phyloP scores from a whole-genome alignment of 306 rosid genomes.

The Geum urbanum region DNA sequence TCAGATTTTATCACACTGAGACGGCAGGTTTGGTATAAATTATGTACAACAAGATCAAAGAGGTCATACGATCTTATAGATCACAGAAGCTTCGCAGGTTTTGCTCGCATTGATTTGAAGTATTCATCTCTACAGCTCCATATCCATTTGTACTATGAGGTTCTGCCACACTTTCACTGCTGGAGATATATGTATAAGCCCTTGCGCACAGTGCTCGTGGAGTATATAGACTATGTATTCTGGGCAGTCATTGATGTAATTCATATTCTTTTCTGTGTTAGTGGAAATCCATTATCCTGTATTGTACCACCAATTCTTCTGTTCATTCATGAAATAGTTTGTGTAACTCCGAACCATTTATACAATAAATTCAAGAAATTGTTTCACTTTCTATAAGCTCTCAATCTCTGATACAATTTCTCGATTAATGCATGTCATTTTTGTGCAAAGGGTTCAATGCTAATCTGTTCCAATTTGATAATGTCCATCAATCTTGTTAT shows the following conservation, averaged over 20 bases:
- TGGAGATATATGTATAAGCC: conserved; percentile 9
- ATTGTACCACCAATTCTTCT: background rate
- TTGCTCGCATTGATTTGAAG: background rate
- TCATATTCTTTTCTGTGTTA: background rate
- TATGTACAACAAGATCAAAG: background rate
- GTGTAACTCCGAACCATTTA: background rate
- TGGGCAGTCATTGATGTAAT: conserved; percentile 10
- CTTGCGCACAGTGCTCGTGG: background rate
- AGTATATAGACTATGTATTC: background rate
- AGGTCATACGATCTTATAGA: background rate
- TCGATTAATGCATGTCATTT: background rate
- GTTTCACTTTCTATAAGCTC: background rate
- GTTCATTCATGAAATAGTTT: conserved; percentile 5
- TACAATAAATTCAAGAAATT: background rate
- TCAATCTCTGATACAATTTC: background rate
- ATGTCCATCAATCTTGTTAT: no score
- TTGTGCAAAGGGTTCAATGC: no score
- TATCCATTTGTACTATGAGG: background rate
- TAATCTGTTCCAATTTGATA: no score
- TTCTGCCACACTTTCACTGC: conserved; percentile 2
- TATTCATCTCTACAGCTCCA: conserved; percentile 13
- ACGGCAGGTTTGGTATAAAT: background rate
- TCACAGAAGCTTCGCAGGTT: background rate
- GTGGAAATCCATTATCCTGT: conserved; percentile 3
- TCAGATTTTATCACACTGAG: conserved; percentile 42